Evolutionary conservation across 495 filamentous ascomycete genomes (phyloP).

Genomic region (Neurospora sp.): DNA sequence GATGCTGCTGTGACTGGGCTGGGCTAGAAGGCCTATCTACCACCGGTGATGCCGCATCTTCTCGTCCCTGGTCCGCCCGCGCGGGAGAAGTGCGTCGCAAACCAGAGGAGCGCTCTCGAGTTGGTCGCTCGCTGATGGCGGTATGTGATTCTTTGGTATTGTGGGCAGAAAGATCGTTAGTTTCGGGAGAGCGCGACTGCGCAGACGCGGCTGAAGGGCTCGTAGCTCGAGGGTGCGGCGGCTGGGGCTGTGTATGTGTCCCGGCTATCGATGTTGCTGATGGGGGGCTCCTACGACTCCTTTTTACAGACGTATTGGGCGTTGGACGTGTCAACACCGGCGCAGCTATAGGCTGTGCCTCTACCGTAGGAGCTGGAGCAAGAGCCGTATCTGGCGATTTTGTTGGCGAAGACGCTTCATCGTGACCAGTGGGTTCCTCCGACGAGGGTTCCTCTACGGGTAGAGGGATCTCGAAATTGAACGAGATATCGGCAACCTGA

Average conservation of each 20-base stretch:
- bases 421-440: neutral
- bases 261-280: slow-evolving; percentile 2
- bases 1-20: neutral
- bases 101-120: neutral
- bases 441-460: slow-evolving; percentile 10
- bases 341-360: neutral
- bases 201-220: neutral
- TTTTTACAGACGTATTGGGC: slow-evolving; percentile 34
- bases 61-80: neutral
- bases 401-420: slow-evolving; percentile 9
- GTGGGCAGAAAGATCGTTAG: neutral
- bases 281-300: slow-evolving; percentile 12
- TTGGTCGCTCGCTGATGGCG: neutral
- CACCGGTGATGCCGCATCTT: neutral
- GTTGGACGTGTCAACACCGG: slow-evolving; percentile 17
- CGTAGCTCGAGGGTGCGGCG: neutral
- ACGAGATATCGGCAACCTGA: slow-evolving; percentile 36
- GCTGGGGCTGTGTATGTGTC: neutral
- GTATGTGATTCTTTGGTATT: neutral
- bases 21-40: neutral
- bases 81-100: neutral
- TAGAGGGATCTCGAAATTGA: slow-evolving; percentile 32
- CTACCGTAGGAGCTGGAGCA: neutral
- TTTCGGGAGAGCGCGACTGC: neutral
- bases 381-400: slow-evolving; percentile 10